phyloP scores from a whole-genome alignment of 2,329 filamentous ascomycete genomes.

The Rutstroemia sp. region DNA sequence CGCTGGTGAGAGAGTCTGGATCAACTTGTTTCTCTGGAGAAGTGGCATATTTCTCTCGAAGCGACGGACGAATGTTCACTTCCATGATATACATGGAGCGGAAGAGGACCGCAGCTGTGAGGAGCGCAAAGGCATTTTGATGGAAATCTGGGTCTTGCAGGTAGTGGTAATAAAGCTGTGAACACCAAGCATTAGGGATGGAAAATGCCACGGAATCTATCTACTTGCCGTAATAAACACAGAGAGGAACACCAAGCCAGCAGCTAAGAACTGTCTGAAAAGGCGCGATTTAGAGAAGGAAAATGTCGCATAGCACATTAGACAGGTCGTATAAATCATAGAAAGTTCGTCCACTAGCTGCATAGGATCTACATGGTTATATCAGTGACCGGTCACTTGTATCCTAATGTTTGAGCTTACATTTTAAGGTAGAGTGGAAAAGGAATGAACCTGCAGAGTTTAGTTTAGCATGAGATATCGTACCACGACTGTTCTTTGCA shows the following conservation, averaged over 20 bases:
- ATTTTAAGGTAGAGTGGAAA: slow-evolving; percentile 36
- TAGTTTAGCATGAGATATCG: background rate
- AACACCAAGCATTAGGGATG: background rate
- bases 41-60: slow-evolving; percentile 31
- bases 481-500: background rate
- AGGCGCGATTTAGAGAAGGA: slow-evolving; percentile 46
- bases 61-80: slow-evolving; percentile 50
- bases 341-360: slow-evolving; percentile 63
- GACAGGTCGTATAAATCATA: slow-evolving; percentile 66
- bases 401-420: slow-evolving; percentile 20
- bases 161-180: slow-evolving; percentile 59
- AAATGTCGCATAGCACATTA: slow-evolving; percentile 64
- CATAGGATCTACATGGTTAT: slow-evolving; percentile 49
- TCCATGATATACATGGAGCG: slow-evolving; percentile 61
- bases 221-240: slow-evolving; percentile 48
- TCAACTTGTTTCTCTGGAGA: slow-evolving; percentile 31
- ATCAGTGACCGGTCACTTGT: background rate
- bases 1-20: slow-evolving; percentile 50
- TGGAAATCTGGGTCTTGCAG: slow-evolving; percentile 66
- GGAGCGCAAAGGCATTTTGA: slow-evolving; percentile 57
- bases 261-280: slow-evolving; percentile 42
- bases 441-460: slow-evolving; percentile 23
- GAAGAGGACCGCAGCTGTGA: slow-evolving; percentile 57
- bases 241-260: slow-evolving; percentile 42
- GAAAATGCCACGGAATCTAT: background rate